Evolutionary conservation across 2,329 filamentous ascomycete genomes (phyloP), one percentile per base, ranked within the genome.

Genomic region (Arthrobotrys sinensis): DNA sequence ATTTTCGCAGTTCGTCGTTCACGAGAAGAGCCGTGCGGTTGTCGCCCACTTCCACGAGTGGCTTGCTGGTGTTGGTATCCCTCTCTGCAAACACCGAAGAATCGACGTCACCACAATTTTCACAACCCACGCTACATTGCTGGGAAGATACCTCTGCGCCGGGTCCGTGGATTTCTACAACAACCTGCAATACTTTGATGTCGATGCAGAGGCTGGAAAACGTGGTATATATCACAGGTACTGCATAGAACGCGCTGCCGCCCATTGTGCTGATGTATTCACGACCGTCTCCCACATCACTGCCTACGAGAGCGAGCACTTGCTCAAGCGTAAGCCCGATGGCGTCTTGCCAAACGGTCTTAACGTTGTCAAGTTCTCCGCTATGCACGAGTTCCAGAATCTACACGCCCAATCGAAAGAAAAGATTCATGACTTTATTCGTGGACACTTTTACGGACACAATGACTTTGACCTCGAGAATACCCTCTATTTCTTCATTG

Each of bases 111-210:
- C 96, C 16, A 98, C 96, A 81, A 98, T 98, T 84, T 98, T 98
- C 87, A 99, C 96, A 48, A 99, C 96, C 1, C 96, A 98, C 85
- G 96, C 96, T 24, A 98, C 96, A 4, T 89, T 99, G 10, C 90
- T 99, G 60, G 96, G 96, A 80, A 91, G 96, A 82, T 98, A 99
- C 84, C 92, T 98, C 60, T 98, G 96, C 84, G 96, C 96, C 64
- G 96, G 96, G 67, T 97, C 94, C 0, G 96, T 98, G 80, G 96
- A 99, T 84, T 98, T 99, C 84, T 99, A 99, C 89, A 99, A 98
- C 87, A 97, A 98, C 85, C 89, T 99, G 66, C 95, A 98, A 85
- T 92, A 91, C 86, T 98, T 99, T 83, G 95, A 99, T 83, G 94
- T 97, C 34, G 96, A 99, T 84, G 91, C 93, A 4, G 96, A 99